A percentile compares a stretch with the other conserved stretches of the same genome.
These are phyloP conservation scores for Theileria parva DNA, from an alignment of 169 alveolate genomes.

Conservation along the genomic window DNA sequence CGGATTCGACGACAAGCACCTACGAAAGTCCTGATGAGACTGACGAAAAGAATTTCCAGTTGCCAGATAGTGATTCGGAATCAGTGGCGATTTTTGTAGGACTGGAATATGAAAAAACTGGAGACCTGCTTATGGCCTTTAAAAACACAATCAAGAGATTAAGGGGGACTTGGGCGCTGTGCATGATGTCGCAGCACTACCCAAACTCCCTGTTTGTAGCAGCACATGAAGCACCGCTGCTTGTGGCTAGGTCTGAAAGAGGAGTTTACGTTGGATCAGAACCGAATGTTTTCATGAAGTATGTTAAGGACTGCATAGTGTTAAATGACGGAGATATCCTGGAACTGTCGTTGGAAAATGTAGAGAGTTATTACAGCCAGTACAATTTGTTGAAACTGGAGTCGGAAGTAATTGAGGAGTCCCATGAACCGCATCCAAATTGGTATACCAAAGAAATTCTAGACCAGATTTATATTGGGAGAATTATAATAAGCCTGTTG, in stretches of 20 bases:
- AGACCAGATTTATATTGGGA: constrained; percentile 82
- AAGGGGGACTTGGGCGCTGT: constrained; percentile 96
- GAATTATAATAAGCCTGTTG: constrained; percentile 38
- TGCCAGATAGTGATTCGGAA: constrained; percentile 94
- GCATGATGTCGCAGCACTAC: constrained; percentile 83
- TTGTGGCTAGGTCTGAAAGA: constrained; percentile 81
- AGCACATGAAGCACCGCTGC: constrained; percentile 90
- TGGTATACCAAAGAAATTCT: constrained; percentile 90
- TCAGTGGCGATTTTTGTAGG: constrained; percentile 94
- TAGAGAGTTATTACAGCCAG: constrained; percentile 58
- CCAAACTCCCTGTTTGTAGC: constrained; percentile 89
- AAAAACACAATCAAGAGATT: constrained; percentile 81
- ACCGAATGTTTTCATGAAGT: constrained; percentile 89
- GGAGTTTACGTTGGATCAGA: constrained; percentile 91
- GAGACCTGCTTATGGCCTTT: constrained; percentile 82
- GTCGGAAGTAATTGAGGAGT: constrained; percentile 68
- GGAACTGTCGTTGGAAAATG: constrained; percentile 45
- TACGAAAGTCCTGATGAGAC: neutral
- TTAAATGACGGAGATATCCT: constrained; percentile 59
- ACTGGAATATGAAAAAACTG: constrained; percentile 81
- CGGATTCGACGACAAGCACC: neutral
- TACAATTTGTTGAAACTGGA: constrained; percentile 50
- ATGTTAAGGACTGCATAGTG: constrained; percentile 88
- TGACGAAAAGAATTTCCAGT: constrained; percentile 9
- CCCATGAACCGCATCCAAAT: constrained; percentile 86